Evolutionary conservation across 1,284 basidiomycete genomes (phyloP), one percentile per base, ranked within the genome.

Genomic region (Mycena sp.): DNA sequence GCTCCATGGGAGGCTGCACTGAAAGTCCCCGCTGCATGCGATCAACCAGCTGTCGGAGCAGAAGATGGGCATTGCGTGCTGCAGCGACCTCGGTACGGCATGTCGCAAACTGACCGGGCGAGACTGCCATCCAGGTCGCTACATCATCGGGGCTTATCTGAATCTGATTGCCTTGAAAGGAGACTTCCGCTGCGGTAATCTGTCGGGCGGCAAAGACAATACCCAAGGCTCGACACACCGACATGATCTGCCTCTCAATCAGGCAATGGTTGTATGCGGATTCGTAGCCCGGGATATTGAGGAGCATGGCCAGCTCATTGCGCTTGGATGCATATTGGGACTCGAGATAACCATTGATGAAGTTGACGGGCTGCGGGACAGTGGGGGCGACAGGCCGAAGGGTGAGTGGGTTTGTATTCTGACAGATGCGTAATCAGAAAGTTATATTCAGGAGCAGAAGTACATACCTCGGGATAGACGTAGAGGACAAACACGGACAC

Each of bases 211-310:
- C 14, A 18, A 65, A 65, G 39, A 65, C 38, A 18, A 65, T 65
- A 22, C 64, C 64, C 39, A 65, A 48, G 41, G 22, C 16, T 16
- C 5, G 37, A 34, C 64, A 65, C 34, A 65, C 54, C 14, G 64
- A 44, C 64, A 65, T 65, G 41, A 65, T 38, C 39, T 57, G 54
- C 30, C 55, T 14, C 64, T 65, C 64, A 7, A 57, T 57, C 8
- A 65, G 39, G 25, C 64, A 65, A n/a, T 65, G 64, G 41, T 57
- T 65, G 64, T 65, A 65, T 11, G 64, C 54, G 10, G 64, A 57
- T 38, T 65, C n/a, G 34, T 65, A 65, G 8, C 64, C 64, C 8
- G 39, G 39, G 11, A 38, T 57, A 16, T 56, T 54, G 18, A 65
- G 52, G 5, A 65, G 39, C 11, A 11, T 48, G 39, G 5, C 13